Evolutionary conservation across 352 stramenopile species (phyloP).

Genomic region (Phytophthora vignae): DNA sequence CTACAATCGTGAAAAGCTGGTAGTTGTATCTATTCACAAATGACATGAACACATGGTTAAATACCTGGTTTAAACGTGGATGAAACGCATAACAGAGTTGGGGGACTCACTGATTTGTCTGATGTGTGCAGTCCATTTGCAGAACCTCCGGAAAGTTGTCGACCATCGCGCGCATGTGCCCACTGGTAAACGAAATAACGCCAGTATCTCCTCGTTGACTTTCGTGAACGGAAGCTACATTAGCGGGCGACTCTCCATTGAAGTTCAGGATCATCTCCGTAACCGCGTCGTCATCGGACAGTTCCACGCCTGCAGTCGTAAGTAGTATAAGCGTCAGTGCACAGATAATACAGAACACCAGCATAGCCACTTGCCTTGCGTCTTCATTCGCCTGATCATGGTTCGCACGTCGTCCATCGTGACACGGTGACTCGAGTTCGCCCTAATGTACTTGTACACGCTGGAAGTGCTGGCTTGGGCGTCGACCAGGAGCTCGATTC

Average conservation of each 20-base stretch:
- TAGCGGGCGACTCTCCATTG: not conserved
- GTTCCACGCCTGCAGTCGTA: not conserved
- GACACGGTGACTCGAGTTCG: conserved; percentile 7
- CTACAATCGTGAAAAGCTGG: conserved; percentile 9
- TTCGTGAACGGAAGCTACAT: not conserved
- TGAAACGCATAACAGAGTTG: not conserved
- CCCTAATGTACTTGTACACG: conserved; percentile 16
- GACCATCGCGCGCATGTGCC: conserved; percentile 3
- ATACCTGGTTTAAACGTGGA: not conserved
- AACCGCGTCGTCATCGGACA: conserved; percentile 9
- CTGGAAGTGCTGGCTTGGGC: conserved; percentile 1
- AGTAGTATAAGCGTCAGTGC: too few relatives aligned
- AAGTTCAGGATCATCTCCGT: conserved; percentile 14
- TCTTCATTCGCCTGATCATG: not conserved
- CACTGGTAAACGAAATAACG: conserved; percentile 13
- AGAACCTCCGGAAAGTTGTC: conserved; percentile 10
- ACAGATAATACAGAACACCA: not conserved
- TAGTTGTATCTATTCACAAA: conserved; percentile 19
- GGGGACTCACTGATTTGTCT: conserved; percentile 19
- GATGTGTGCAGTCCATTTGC: not conserved
- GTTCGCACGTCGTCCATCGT: conserved; percentile 8
- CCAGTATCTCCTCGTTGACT: conserved; percentile 8
- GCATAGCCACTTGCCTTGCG: too few relatives aligned
- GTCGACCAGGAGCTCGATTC: conserved; percentile 15
- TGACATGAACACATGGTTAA: not conserved